Evolutionary conservation across 177 flowering plant species (phyloP).

Genomic region (Vitis hybrid): DNA sequence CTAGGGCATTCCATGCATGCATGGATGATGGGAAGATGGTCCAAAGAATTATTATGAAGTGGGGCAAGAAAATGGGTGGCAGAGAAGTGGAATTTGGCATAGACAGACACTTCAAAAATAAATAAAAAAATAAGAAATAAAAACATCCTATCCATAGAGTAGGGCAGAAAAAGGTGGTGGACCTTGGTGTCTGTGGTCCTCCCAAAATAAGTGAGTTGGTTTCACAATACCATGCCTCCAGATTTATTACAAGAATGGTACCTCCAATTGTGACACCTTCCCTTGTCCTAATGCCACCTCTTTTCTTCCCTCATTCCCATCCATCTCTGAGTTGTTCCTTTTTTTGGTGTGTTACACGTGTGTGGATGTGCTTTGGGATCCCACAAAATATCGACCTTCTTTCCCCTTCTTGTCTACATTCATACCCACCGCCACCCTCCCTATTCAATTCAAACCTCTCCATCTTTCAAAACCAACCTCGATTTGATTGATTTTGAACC

Average conservation of each 20-base stretch:
- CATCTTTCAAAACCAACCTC: too few species aligned
- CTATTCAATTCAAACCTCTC: too few species aligned
- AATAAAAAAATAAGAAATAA: neutral
- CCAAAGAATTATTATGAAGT: conserved; percentile 5
- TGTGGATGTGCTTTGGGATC: neutral
- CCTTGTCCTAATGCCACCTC: neutral
- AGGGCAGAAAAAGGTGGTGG: conserved; percentile 6
- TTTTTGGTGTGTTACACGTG: neutral
- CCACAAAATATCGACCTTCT: too few species aligned
- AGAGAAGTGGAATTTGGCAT: neutral
- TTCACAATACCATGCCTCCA: neutral
- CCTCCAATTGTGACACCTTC: neutral
- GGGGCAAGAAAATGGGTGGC: neutral
- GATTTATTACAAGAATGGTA: conserved; percentile 4
- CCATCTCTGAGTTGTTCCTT: neutral
- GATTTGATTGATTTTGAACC: too few species aligned
- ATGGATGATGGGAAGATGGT: neutral
- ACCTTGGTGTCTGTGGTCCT: conserved; percentile 12
- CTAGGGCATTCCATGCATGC: too few species aligned
- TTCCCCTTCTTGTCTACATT: too few species aligned
- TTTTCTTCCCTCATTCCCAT: neutral
- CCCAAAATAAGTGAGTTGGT: conserved; percentile 1
- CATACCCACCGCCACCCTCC: too few species aligned
- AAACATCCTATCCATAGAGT: neutral
- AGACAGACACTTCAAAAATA: neutral